Base-by-base conservation (phyloP, 78 protist genomes). In the Creolimax fragrantissima region DNA sequence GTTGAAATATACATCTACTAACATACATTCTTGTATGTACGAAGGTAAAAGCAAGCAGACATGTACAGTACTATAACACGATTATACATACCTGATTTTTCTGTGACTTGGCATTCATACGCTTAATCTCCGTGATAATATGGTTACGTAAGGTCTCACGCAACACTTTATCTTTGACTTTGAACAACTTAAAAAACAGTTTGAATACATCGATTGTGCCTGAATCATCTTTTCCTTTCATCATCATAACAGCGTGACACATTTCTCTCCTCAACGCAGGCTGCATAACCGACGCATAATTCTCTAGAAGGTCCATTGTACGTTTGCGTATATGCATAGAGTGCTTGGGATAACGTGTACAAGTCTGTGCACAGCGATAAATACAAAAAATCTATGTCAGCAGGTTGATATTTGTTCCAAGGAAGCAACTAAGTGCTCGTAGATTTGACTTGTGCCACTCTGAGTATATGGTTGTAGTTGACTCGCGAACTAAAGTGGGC, bases 181-280 rank as follows among this genome's bases (percentile, higher is more conserved):
- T 91, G 95, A 97, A 97, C 74, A 97, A 89, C 89, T 93, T 90
- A 96, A 97, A 97, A 95, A 95, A 95, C 42, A 96, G 92, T 58
- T 96, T 88, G 85, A 95, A 94, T 24, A 93, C 5, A 2, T 39
- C 37, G 90, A 35, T 83, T 41, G 5, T 41, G 1, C 35, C 2
- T 41, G 42, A 6, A 32, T 83, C 86, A 36, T 41, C 86, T 1
- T 83, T 83, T 41, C 86, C 86, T 41, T 83, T 83, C 86, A 6
- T 24, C 86, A 35, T 24, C 86, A 35, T 83, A 36, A 37, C 43
- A 2, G 94, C 85, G 74, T 93, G 84, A 24, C 95, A 94, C 43
- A 97, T 42, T 4, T 92, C 32, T 3, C 81, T 5, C 32, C 98
- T 90, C 3, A 96, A 24, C 41, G 83, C 90, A 24, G 94, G 94